Conservation (phyloP, 805 yeast genomes). For the Isabelozyma gotoi region DNA sequence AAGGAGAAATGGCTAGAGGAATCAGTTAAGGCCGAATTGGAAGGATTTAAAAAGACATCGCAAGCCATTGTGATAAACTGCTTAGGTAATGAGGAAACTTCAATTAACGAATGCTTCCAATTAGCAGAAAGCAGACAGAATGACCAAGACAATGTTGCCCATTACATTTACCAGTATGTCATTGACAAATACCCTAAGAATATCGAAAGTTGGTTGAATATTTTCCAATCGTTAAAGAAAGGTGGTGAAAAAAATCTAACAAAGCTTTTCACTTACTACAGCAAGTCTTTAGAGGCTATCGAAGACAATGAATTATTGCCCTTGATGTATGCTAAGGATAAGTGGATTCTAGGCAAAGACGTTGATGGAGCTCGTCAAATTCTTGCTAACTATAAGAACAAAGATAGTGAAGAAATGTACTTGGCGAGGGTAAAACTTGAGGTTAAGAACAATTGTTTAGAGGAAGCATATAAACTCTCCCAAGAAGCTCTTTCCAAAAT, state of each 20-base stretch:
- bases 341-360: conserved; percentile 52
- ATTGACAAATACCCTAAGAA: conserved; percentile 48
- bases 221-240: conserved; percentile 32
- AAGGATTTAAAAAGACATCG: conserved; percentile 47
- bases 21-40: conserved; percentile 54
- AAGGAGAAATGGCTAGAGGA: conserved; percentile 54
- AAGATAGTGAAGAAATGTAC: conserved; percentile 59
- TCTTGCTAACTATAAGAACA: conserved; percentile 47
- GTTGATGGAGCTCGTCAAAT: conserved; percentile 52
- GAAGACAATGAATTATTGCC: conserved; percentile 53
- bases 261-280: conserved; percentile 39
- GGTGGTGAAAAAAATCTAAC: conserved; percentile 13
- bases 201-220: conserved; percentile 48
- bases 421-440: conserved; percentile 72
- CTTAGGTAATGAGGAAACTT: conserved; percentile 26
- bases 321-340: conserved; percentile 72
- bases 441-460: conserved; percentile 38
- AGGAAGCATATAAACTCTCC: conserved; percentile 34
- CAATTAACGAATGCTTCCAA: conserved; percentile 11
- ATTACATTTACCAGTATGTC: conserved; percentile 48
- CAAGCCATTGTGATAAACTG: conserved; percentile 51
- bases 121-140: conserved; percentile 31
- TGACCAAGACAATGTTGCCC: conserved; percentile 34
- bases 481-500: conserved; percentile 16
- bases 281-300: conserved; percentile 49